Evolutionary conservation across 805 yeast species (phyloP).

Genomic region (Zygosaccharomyces kombuchaensis): DNA sequence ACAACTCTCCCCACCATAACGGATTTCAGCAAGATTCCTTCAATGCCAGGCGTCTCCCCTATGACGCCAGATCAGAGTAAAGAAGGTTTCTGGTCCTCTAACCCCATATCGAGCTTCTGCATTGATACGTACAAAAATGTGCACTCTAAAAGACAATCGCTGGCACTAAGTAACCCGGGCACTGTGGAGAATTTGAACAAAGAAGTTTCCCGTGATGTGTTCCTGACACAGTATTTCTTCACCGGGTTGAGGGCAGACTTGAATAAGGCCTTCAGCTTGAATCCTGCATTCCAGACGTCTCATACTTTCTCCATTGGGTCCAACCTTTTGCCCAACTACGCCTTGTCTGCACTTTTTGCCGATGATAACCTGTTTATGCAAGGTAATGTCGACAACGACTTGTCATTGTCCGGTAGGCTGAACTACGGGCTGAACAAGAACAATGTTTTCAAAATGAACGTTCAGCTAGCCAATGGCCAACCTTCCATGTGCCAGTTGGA

Average conservation of each 20-base stretch:
- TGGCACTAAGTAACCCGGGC: conserved; percentile 88
- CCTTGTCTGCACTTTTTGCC: conserved; percentile 85
- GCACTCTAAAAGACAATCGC: conserved; percentile 70
- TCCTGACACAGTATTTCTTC: conserved; percentile 82
- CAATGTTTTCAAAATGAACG: conserved; percentile 74
- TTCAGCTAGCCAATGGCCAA: conserved; percentile 84
- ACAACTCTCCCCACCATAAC: conserved; percentile 48
- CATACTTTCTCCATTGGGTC: conserved; percentile 91
- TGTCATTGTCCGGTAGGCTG: conserved; percentile 79
- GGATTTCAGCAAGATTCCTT: conserved; percentile 58
- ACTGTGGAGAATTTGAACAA: conserved; percentile 88
- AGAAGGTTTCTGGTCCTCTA: conserved; percentile 63
- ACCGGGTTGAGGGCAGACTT: conserved; percentile 96
- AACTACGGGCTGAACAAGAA: conserved; percentile 86
- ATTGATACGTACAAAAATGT: conserved; percentile 71
- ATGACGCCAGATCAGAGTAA: conserved; percentile 49
- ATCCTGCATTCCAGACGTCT: conserved; percentile 94
- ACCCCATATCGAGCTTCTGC: conserved; percentile 76
- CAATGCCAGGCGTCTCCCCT: conserved; percentile 55
- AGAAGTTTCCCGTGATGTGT: conserved; percentile 92
- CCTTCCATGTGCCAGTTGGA: conserved; percentile 93
- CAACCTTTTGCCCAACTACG: conserved; percentile 80
- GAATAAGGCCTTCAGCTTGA: conserved; percentile 82
- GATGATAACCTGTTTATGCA: conserved; percentile 80
- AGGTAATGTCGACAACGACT: conserved; percentile 87